These are phyloP conservation scores for Didymella keratinophila DNA, from an alignment of 2,329 filamentous ascomycete genomes.

Conservation along the genomic window DNA sequence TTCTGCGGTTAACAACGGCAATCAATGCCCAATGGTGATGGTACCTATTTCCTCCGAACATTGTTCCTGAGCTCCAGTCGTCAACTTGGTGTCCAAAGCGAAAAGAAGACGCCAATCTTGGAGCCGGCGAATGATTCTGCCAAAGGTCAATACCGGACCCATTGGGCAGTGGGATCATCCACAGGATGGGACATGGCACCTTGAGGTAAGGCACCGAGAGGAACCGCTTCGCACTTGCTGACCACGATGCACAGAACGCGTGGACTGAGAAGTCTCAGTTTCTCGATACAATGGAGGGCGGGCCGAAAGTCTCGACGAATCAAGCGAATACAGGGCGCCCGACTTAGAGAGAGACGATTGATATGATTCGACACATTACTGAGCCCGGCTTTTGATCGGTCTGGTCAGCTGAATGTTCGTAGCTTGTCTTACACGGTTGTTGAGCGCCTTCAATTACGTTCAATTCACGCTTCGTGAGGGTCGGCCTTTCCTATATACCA, in stretches of 20 bases:
- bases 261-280: conserved; percentile 23
- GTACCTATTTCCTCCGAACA: conserved; percentile 28
- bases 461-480: not conserved
- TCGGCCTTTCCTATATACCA: conserved; percentile 3
- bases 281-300: conserved; percentile 31
- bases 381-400: conserved; percentile 25
- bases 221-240: not conserved
- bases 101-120: conserved; percentile 31
- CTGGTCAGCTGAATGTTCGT: conserved; percentile 8
- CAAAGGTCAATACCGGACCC: conserved; percentile 21
- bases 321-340: conserved; percentile 23
- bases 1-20: conserved; percentile 40
- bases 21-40: conserved; percentile 28
- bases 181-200: conserved; percentile 31
- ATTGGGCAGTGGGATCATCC: conserved; percentile 27
- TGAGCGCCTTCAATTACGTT: conserved; percentile 10
- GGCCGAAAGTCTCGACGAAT: conserved; percentile 26
- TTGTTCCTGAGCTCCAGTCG: conserved; percentile 32
- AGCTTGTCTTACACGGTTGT: not conserved
- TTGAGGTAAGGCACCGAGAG: conserved; percentile 6
- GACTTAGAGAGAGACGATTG: conserved; percentile 35
- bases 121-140: conserved; percentile 12
- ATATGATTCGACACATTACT: conserved; percentile 26
- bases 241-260: conserved; percentile 21
- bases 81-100: conserved; percentile 28